These are phyloP conservation scores for Tuber microsphaerosporum DNA, from an alignment of 495 filamentous ascomycete genomes.

Conservation along the genomic window DNA sequence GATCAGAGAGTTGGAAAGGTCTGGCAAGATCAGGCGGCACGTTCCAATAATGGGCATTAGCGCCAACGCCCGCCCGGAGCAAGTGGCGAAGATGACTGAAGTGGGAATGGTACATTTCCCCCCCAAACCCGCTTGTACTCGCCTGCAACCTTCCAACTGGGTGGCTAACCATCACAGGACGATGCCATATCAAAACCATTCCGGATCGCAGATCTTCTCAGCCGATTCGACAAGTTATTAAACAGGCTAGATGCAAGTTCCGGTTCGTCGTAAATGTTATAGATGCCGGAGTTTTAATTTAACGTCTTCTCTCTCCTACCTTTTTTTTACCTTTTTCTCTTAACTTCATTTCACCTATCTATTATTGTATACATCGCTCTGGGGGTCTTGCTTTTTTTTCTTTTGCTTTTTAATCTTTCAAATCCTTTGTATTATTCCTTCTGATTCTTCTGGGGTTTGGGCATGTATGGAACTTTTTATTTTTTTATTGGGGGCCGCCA, in stretches of 20 bases:
- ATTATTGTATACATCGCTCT: neutral
- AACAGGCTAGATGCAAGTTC: neutral
- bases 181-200: conserved; percentile 79
- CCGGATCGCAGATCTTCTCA: conserved; percentile 58
- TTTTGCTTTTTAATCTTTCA: neutral
- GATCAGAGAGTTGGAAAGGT: conserved; percentile 57
- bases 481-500: neutral
- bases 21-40: conserved; percentile 49
- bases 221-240: conserved; percentile 27
- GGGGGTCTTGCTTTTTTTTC: neutral
- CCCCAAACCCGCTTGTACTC: neutral
- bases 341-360: neutral
- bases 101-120: conserved; percentile 57
- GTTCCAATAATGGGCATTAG: conserved; percentile 73
- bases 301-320: neutral
- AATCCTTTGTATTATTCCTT: neutral
- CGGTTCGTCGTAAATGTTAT: neutral
- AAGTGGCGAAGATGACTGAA: conserved; percentile 57
- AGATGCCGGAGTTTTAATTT: neutral
- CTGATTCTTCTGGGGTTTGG: neutral
- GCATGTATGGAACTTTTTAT: neutral
- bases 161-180: conserved; percentile 40
- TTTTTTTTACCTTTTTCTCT: neutral
- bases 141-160: neutral
- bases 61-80: conserved; percentile 66